These are phyloP conservation scores for Raddia distichophylla DNA, from an alignment of 176 grass and related monocot species.

Conservation along the genomic window DNA sequence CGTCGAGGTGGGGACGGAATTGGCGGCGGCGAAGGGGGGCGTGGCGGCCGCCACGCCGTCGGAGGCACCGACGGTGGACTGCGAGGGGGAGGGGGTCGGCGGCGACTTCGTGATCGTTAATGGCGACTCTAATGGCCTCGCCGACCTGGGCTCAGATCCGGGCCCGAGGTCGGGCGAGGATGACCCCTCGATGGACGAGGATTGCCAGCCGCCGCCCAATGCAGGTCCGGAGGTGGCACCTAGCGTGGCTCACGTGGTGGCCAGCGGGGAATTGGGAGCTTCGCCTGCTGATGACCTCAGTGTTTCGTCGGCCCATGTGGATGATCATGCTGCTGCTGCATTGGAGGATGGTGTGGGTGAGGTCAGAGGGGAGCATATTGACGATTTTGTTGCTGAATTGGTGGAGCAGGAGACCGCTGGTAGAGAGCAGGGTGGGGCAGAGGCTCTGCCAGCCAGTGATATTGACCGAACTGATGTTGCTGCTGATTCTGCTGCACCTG, in stretches of 20 bases:
- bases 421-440: conserved; percentile 1
- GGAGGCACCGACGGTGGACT: conserved; percentile 46
- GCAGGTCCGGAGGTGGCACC: conserved; percentile 7
- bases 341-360: conserved; percentile 12
- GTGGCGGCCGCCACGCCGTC: conserved; percentile 5
- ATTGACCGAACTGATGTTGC: neutral
- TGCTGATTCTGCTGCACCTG: conserved; percentile 26
- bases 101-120: conserved; percentile 54
- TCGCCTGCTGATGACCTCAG: neutral
- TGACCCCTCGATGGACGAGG: conserved; percentile 29
- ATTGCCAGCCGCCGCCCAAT: conserved; percentile 37
- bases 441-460: neutral
- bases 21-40: conserved; percentile 29
- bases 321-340: neutral
- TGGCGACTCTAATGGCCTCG: conserved; percentile 50
- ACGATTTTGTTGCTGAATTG: conserved; percentile 1
- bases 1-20: conserved; percentile 46
- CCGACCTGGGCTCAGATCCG: conserved; percentile 45
- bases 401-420: conserved; percentile 27
- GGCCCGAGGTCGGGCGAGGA: neutral
- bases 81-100: conserved; percentile 44
- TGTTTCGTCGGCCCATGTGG: neutral
- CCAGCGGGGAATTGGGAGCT: neutral
- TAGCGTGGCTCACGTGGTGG: neutral
- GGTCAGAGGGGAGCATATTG: neutral